A percentile compares a stretch with the other conserved stretches of the same genome.
Conservation (phyloP, 495 filamentous ascomycete genomes). For the Podospora australis region DNA sequence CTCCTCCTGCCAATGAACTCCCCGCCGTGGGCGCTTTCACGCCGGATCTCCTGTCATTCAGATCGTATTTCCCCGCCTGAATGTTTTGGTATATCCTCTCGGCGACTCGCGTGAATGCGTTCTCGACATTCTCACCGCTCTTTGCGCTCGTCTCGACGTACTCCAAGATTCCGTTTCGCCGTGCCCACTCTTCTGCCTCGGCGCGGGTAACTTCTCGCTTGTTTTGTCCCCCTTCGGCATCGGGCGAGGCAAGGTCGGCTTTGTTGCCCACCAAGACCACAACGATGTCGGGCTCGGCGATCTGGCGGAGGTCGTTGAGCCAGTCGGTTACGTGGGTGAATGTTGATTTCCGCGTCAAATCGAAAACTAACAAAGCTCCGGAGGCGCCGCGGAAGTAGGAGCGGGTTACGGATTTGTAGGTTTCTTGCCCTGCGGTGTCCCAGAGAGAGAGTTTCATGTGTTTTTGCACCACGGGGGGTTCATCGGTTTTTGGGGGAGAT, state of each 20-base stretch:
- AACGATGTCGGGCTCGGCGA: slow-evolving; percentile 89
- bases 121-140: slow-evolving; percentile 85
- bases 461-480: slow-evolving; percentile 47
- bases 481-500: background rate
- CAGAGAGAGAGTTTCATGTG: slow-evolving; percentile 74
- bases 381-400: slow-evolving; percentile 93
- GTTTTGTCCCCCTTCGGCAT: slow-evolving; percentile 37
- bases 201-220: slow-evolving; percentile 68
- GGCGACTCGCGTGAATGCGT: slow-evolving; percentile 86
- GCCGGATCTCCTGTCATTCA: slow-evolving; percentile 89
- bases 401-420: slow-evolving; percentile 89
- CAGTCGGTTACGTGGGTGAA: slow-evolving; percentile 81
- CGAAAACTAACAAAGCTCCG: slow-evolving; percentile 89
- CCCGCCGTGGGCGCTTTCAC: slow-evolving; percentile 57
- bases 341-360: slow-evolving; percentile 80
- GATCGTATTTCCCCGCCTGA: slow-evolving; percentile 83
- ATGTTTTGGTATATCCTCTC: slow-evolving; percentile 94
- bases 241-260: slow-evolving; percentile 61
- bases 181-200: slow-evolving; percentile 86
- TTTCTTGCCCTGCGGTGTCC: slow-evolving; percentile 98
- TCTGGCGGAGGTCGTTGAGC: slow-evolving; percentile 85
- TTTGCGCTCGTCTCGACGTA: slow-evolving; percentile 97
- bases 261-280: slow-evolving; percentile 96
- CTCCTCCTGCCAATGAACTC: background rate
- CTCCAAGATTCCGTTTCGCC: slow-evolving; percentile 69